Percentiles rank a stretch among this genome's conserved stretches.
phyloP scores from a whole-genome alignment of 257 asterid species.

The Rhazya stricta region DNA sequence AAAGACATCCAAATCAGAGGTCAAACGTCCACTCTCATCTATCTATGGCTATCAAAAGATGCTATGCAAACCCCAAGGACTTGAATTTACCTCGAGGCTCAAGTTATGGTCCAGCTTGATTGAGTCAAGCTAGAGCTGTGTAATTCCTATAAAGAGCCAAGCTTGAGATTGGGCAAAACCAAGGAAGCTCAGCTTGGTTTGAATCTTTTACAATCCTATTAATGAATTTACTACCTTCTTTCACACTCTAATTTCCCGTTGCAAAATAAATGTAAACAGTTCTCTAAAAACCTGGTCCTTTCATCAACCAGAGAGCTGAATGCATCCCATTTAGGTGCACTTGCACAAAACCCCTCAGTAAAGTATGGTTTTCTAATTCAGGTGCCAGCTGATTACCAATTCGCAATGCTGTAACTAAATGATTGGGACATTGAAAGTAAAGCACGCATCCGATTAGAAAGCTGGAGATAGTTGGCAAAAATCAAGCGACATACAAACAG shows the following conservation, averaged over 20 bases:
- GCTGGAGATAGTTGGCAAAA: background rate
- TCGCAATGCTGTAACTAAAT: background rate
- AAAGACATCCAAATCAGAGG: background rate
- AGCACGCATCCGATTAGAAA: background rate
- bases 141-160: background rate
- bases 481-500: slow-evolving; percentile 21
- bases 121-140: background rate
- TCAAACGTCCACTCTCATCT: background rate
- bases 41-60: background rate
- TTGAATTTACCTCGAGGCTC: background rate
- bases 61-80: background rate
- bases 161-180: background rate
- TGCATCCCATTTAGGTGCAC: background rate
- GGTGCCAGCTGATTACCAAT: background rate
- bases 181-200: background rate
- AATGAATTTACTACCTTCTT: background rate
- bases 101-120: background rate
- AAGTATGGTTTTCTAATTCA: background rate
- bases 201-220: background rate
- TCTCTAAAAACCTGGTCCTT: background rate
- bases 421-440: background rate
- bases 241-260: background rate
- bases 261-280: background rate
- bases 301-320: slow-evolving; percentile 11
- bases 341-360: background rate